These are phyloP conservation scores for Leucoagaricus sp. DNA, from an alignment of 1,284 basidiomycete species.

Conservation along the genomic window DNA sequence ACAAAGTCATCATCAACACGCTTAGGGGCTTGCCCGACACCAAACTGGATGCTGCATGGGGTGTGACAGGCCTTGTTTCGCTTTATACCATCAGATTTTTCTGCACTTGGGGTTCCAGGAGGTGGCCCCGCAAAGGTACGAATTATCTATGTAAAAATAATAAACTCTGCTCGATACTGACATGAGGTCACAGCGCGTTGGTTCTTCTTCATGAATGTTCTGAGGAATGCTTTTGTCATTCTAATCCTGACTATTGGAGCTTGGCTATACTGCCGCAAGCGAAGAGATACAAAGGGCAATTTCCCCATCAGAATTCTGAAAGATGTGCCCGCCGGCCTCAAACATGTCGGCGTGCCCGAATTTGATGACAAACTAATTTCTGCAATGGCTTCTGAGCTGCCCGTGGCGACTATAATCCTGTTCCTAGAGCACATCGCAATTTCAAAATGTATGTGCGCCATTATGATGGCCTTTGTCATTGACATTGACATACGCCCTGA, in stretches of 20 bases:
- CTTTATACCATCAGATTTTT: constrained; percentile 78
- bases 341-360: constrained; percentile 74
- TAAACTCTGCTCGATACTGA: constrained; percentile 13
- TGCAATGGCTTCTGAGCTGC: constrained; percentile 79
- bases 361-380: constrained; percentile 66
- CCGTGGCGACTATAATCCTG: constrained; percentile 93
- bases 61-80: constrained; percentile 72
- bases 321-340: constrained; percentile 82
- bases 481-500: constrained; percentile 10
- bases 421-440: constrained; percentile 98
- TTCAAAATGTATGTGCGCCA: constrained; percentile 68
- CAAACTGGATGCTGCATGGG: constrained; percentile 87
- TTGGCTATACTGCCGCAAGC: constrained; percentile 76
- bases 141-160: not conserved
- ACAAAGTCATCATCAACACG: constrained; percentile 89
- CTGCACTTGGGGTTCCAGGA: constrained; percentile 59
- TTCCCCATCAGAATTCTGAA: constrained; percentile 88
- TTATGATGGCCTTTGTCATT: not conserved
- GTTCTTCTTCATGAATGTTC: constrained; percentile 85
- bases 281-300: constrained; percentile 49
- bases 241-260: constrained; percentile 84
- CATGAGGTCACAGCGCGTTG: constrained; percentile 53
- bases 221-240: constrained; percentile 88
- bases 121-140: constrained; percentile 70
- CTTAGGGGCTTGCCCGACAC: constrained; percentile 80